Evolutionary conservation across 2,329 filamentous ascomycete genomes (phyloP).

Genomic region (Arthrobotrys conoides): DNA sequence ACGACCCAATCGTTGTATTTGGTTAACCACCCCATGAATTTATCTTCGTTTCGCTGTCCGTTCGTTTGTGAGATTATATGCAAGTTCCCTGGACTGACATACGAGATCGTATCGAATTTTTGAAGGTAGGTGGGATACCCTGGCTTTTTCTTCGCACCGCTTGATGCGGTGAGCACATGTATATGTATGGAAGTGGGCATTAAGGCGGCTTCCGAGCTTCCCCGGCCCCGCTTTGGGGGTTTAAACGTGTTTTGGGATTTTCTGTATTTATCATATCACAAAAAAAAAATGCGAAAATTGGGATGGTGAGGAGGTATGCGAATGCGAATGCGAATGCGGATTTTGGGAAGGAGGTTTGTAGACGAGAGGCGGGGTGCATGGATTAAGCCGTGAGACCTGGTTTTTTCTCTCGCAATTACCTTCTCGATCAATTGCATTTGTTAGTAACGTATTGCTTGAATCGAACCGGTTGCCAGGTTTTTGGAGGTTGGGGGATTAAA

Average conservation of each 20-base stretch:
- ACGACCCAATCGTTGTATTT: not conserved
- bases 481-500: too few species aligned
- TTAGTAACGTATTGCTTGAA: too few species aligned
- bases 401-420: too few species aligned
- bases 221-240: conserved; percentile 25
- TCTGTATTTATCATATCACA: conserved; percentile 3
- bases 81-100: not conserved
- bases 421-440: too few species aligned
- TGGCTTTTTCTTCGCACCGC: not conserved
- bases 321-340: too few species aligned
- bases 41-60: too few species aligned
- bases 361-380: too few species aligned
- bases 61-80: too few species aligned
- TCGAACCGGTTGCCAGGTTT: too few species aligned
- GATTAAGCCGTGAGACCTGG: too few species aligned
- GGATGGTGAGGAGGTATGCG: too few species aligned
- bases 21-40: not conserved
- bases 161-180: conserved; percentile 3
- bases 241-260: not conserved
- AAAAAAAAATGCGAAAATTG: not conserved
- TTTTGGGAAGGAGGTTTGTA: too few species aligned
- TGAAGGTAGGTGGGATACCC: not conserved
- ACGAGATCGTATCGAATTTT: conserved; percentile 19
- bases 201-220: conserved; percentile 35
- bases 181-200: not conserved